These are phyloP conservation scores for Celoporthe dispersa DNA, from an alignment of 2,329 filamentous ascomycete genomes.

Conservation along the genomic window DNA sequence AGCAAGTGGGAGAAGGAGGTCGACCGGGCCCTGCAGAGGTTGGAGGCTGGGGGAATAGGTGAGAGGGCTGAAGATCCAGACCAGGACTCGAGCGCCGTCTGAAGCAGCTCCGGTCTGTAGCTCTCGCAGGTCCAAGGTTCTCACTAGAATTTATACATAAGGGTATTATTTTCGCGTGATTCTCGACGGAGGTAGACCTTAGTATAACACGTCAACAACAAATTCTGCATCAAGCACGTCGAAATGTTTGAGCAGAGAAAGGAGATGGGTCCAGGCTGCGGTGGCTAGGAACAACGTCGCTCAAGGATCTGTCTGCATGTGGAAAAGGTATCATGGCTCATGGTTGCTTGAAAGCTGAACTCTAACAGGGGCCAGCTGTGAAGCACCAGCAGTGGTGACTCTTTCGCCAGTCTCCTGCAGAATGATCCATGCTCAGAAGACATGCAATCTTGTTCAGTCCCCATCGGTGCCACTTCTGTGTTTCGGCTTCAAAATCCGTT, in stretches of 20 bases:
- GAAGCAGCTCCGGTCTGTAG: neutral
- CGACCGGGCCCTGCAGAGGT: constrained; percentile 63
- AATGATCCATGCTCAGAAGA: neutral
- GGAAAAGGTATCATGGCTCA: neutral
- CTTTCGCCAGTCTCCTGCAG: neutral
- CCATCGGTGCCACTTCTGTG: neutral
- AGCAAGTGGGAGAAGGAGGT: constrained; percentile 81
- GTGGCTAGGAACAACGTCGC: neutral
- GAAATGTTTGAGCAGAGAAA: neutral
- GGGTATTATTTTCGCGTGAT: neutral
- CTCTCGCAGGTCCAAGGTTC: neutral
- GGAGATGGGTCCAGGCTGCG: neutral
- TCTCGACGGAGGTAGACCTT: neutral
- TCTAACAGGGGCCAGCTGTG: neutral
- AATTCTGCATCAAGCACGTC: neutral
- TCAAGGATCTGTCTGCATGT: neutral
- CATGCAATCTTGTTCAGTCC: neutral
- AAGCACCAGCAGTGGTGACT: neutral
- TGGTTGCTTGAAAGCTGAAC: neutral
- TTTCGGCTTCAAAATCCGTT: neutral
- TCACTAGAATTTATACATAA: neutral
- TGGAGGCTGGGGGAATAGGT: constrained; percentile 55
- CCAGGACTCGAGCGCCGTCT: constrained; percentile 3
- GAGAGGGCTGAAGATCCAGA: constrained; percentile 4
- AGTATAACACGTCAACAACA: neutral